These are phyloP conservation scores for Penicillium verrucosum DNA, from an alignment of 2,329 filamentous ascomycete genomes.

Conservation along the genomic window DNA sequence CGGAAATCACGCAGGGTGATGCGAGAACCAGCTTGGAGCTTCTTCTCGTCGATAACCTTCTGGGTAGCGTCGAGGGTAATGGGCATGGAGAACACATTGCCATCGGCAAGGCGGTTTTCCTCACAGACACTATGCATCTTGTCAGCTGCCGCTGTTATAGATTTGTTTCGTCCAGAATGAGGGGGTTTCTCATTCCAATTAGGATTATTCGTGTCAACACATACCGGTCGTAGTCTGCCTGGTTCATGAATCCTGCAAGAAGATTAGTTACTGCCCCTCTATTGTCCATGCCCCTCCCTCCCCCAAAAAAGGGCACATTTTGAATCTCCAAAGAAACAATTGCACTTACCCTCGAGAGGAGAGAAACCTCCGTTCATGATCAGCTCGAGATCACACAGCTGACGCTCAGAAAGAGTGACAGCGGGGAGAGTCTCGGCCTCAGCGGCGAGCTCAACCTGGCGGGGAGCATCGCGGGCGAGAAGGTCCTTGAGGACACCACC, in stretches of 20 bases:
- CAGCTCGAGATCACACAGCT: slow-evolving; percentile 95
- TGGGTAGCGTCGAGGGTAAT: slow-evolving; percentile 87
- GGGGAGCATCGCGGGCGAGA: slow-evolving; percentile 83
- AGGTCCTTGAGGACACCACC: slow-evolving; percentile 98
- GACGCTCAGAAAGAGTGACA: slow-evolving; percentile 81
- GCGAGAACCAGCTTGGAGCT: slow-evolving; percentile 74
- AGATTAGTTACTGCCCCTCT: slow-evolving; percentile 22
- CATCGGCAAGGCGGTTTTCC: slow-evolving; percentile 80
- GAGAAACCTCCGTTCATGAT: slow-evolving; percentile 98
- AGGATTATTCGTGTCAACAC: slow-evolving; percentile 26
- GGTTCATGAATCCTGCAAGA: slow-evolving; percentile 81
- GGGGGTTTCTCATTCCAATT: slow-evolving; percentile 5
- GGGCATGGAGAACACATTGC: slow-evolving; percentile 92
- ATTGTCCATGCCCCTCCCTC: slow-evolving; percentile 7
- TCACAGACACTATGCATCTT: slow-evolving; percentile 69
- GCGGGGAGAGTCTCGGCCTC: slow-evolving; percentile 87
- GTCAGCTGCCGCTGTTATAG: slow-evolving; percentile 11
- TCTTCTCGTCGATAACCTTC: slow-evolving; percentile 68
- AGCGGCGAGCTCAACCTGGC: slow-evolving; percentile 71
- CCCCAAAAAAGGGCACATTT: not conserved
- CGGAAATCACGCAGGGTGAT: slow-evolving; percentile 91
- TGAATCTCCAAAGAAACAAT: not conserved
- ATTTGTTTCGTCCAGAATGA: not conserved
- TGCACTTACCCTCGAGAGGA: slow-evolving; percentile 79
- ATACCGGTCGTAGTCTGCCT: slow-evolving; percentile 94